Base-by-base conservation (phyloP, 176 grass and related monocot species). In the Triticum aestivum region DNA sequence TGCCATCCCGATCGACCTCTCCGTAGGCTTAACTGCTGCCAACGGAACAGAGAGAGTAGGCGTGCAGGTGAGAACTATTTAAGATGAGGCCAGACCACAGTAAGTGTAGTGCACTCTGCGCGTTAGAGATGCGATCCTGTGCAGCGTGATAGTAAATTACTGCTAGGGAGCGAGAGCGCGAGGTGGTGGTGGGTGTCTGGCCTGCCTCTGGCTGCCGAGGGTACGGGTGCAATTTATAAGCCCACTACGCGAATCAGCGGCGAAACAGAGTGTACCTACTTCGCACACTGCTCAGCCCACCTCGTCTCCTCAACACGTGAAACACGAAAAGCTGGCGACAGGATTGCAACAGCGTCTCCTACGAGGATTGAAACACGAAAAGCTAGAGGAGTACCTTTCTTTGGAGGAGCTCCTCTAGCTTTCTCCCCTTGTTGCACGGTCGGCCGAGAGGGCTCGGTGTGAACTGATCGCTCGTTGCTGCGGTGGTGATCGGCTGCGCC, bases 191-290 rank as follows among this genome's bases (percentile, higher is more conserved):
- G 51, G 15, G 18, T n/a, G 82, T 18, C 67, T 73, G 52, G 27
- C 17, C 59, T 59, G 61, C 15, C n/a, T n/a, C n/a, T 37, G 72
- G 42, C 13, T 51, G 6, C 11, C 12, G 7, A 30, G 18, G 33
- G 49, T 44, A 33, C 51, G 34, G 67, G 63, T 32, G 73, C 24
- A 9, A 70, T 83, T 88, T 88, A 88, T 88, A 59, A 18, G 54
- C 54, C 13, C 71, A 26, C 26, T 26, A 26, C 26, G 26, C 26
- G 26, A 26, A 26, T 26, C 26, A 26, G 26, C 26, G 26, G 26
- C 26, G 26, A 26, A 26, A 26, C 26, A 26, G 26, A 26, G 26
- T 26, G 26, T 26, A 26, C 26, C 26, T 26, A 26, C 26, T 26
- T 26, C 26, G 26, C 26, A 26, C 26, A 26, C 26, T 26, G 33